Evolutionary conservation across 1,284 basidiomycete species (phyloP).

Genomic region (Heterobasidion occidentale): DNA sequence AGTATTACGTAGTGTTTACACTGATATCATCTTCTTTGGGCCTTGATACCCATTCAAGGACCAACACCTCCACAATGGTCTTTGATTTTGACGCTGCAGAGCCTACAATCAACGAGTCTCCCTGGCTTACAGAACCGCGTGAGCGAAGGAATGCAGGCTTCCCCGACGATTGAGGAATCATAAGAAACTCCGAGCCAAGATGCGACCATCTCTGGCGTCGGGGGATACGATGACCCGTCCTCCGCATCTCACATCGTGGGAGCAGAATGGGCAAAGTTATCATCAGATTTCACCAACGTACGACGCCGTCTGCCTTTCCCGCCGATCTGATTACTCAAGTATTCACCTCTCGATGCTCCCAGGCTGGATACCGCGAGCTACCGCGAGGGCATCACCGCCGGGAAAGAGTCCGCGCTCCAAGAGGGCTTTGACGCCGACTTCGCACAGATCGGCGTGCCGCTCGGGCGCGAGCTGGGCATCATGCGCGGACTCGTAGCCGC

Average conservation of each 20-base stretch:
- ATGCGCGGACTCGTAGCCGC: constrained; percentile 63
- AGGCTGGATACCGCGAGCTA: constrained; percentile 89
- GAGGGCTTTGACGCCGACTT: constrained; percentile 79
- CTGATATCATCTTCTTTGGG: no score
- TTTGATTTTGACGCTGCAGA: neutral
- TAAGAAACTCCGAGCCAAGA: no score
- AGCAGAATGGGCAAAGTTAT: constrained; percentile 57
- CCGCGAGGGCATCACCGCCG: constrained; percentile 80
- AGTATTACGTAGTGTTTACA: no score
- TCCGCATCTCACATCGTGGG: constrained; percentile 23
- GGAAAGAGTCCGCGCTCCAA: constrained; percentile 76
- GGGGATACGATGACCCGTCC: constrained; percentile 32
- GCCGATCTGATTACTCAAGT: neutral
- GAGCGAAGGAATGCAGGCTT: no score
- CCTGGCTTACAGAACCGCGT: no score
- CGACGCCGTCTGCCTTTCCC: neutral
- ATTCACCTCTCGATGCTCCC: neutral
- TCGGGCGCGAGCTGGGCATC: constrained; percentile 65
- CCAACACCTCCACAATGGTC: neutral
- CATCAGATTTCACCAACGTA: constrained; percentile 61
- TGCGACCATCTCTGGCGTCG: no score
- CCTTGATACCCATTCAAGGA: no score
- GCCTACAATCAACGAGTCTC: constrained; percentile 27
- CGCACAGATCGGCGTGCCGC: constrained; percentile 58
- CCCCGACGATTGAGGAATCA: no score